Conservation (phyloP, 2,329 filamentous ascomycete genomes). For the Tympanopsis confertula region DNA sequence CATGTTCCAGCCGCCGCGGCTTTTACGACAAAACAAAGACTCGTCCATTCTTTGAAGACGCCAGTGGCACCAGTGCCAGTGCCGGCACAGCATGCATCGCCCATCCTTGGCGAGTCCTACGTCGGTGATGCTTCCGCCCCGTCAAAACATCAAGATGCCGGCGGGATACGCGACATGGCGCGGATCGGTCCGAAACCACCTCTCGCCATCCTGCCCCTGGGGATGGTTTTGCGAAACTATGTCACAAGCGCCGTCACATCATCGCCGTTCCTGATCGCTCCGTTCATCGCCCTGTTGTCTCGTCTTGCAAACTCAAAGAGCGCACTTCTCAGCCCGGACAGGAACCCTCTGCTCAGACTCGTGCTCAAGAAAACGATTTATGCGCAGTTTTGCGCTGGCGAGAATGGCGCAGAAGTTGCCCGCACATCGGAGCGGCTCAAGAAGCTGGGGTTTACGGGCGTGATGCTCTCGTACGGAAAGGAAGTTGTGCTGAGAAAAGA, state of each 20-base stretch:
- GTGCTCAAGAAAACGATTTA: conserved; percentile 37
- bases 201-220: conserved; percentile 31
- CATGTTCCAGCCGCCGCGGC: too few species aligned
- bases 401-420: conserved; percentile 32
- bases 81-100: too few species aligned
- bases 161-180: too few species aligned
- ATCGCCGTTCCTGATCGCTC: conserved; percentile 10
- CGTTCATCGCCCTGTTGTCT: conserved; percentile 13
- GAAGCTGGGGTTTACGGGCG: conserved; percentile 36
- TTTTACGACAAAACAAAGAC: too few species aligned
- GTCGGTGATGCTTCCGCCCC: too few species aligned
- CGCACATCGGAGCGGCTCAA: conserved; percentile 30
- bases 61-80: too few species aligned
- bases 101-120: too few species aligned
- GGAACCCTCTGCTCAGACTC: conserved; percentile 32
- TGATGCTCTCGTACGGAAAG: conserved; percentile 42
- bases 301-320: conserved; percentile 20
- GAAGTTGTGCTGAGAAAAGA: conserved; percentile 40
- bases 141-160: too few species aligned
- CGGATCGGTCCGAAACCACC: conserved; percentile 56
- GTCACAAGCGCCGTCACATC: not conserved
- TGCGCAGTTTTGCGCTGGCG: conserved; percentile 45
- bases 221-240: not conserved
- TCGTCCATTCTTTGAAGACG: too few species aligned
- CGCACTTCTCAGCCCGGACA: conserved; percentile 27